phyloP scores from a whole-genome alignment of 2,329 filamentous ascomycete genomes.

The Colletotrichum sp. region DNA sequence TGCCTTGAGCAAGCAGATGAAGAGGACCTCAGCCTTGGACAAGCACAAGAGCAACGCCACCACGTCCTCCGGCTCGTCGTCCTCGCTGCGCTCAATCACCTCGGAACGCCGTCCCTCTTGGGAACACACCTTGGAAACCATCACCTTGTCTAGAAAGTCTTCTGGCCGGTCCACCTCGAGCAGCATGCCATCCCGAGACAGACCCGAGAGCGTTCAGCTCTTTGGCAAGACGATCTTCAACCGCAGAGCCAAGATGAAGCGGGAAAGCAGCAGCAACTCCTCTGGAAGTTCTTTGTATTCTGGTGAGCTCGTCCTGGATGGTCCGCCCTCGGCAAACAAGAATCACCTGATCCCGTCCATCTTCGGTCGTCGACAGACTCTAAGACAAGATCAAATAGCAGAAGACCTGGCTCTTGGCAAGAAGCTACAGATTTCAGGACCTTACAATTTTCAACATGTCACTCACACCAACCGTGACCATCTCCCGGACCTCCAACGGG shows the following conservation, averaged over 20 bases:
- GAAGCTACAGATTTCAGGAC: slow-evolving; percentile 62
- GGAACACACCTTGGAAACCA: slow-evolving; percentile 54
- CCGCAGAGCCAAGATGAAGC: slow-evolving; percentile 55
- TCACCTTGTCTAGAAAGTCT: slow-evolving; percentile 57
- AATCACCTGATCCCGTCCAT: slow-evolving; percentile 54
- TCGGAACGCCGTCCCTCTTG: slow-evolving; percentile 49
- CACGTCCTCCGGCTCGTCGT: slow-evolving; percentile 61
- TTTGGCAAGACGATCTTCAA: slow-evolving; percentile 65
- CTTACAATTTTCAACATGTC: slow-evolving; percentile 71
- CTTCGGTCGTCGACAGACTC: slow-evolving; percentile 53
- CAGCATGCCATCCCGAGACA: slow-evolving; percentile 56
- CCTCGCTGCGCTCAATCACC: slow-evolving; percentile 47
- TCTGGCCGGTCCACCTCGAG: slow-evolving; percentile 60
- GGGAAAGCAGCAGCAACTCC: slow-evolving; percentile 54
- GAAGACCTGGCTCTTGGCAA: slow-evolving; percentile 28
- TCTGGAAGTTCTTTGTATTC: slow-evolving; percentile 54
- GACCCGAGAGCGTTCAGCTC: slow-evolving; percentile 63
- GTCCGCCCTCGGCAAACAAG: slow-evolving; percentile 34
- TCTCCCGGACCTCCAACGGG: slow-evolving; percentile 41
- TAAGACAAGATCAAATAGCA: slow-evolving; percentile 25
- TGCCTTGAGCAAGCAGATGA: slow-evolving; percentile 63
- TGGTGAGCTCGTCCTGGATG: slow-evolving; percentile 43
- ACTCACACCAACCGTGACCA: slow-evolving; percentile 60
- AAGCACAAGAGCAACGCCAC: slow-evolving; percentile 52
- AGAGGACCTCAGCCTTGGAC: slow-evolving; percentile 52